phyloP scores from a whole-genome alignment of 2,329 filamentous ascomycete genomes.

The Thelonectria rubi region DNA sequence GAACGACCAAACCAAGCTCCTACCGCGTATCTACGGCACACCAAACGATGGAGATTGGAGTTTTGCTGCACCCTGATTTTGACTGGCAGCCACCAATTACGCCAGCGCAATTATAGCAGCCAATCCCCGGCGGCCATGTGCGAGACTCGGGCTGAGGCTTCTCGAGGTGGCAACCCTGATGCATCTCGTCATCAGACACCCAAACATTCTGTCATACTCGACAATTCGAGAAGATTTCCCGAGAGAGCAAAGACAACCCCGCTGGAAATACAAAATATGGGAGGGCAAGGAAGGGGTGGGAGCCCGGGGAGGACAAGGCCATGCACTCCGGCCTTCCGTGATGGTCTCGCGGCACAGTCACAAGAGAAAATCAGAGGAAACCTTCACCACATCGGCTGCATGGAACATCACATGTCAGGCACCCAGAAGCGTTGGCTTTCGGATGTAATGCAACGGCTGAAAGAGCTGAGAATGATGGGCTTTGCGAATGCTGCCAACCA shows the following conservation, averaged over 20 bases:
- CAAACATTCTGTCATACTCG: neutral
- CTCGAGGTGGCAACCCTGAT: conserved; percentile 5
- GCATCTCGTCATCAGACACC: neutral
- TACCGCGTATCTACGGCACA: conserved; percentile 11
- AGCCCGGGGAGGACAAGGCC: neutral
- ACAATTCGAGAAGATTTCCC: neutral
- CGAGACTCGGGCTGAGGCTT: neutral
- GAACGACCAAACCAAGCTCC: neutral
- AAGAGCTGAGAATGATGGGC: neutral
- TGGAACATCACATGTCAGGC: conserved; percentile 25
- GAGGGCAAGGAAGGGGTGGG: no score
- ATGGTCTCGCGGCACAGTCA: neutral
- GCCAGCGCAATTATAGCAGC: conserved; percentile 23
- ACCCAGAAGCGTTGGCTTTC: conserved; percentile 6
- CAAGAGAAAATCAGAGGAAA: neutral
- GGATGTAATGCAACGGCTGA: conserved; percentile 17
- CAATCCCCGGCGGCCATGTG: neutral
- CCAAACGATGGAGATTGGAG: neutral
- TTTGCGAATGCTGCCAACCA: no score
- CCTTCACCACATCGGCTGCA: conserved; percentile 3
- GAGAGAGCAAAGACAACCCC: no score
- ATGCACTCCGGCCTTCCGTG: neutral
- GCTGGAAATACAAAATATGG: no score
- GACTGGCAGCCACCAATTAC: conserved; percentile 24
- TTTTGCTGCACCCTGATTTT: conserved; percentile 16